Evolutionary conservation across 2,329 filamentous ascomycete genomes (phyloP).

Genomic region (Aspergillus pseudonomiae): DNA sequence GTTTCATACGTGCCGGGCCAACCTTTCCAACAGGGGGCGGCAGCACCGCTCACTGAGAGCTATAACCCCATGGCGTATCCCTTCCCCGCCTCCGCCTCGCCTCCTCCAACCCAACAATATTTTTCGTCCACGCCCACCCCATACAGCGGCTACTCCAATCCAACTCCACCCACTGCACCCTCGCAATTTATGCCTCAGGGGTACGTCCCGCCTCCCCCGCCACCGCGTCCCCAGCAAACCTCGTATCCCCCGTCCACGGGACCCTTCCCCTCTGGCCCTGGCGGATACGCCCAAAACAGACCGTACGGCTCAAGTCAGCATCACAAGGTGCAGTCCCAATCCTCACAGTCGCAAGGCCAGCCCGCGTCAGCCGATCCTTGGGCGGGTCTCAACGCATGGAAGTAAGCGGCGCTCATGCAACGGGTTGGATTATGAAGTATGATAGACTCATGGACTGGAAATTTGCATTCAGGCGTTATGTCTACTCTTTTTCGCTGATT

Average conservation of each 20-base stretch:
- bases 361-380: constrained; percentile 61
- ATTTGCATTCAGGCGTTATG: constrained; percentile 24
- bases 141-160: constrained; percentile 39
- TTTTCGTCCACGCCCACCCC: constrained; percentile 39
- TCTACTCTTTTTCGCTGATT: constrained; percentile 10
- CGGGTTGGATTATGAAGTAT: constrained; percentile 20
- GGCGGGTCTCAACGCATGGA: constrained; percentile 72
- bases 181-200: constrained; percentile 59
- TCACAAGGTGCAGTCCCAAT: constrained; percentile 42
- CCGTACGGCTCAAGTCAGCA: constrained; percentile 43
- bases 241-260: constrained; percentile 49
- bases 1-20: constrained; percentile 34
- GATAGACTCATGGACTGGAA: constrained; percentile 23
- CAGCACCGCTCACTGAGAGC: constrained; percentile 45
- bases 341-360: constrained; percentile 27
- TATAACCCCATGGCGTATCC: constrained; percentile 58
- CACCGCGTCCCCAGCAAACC: constrained; percentile 62
- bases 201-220: constrained; percentile 69
- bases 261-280: constrained; percentile 58
- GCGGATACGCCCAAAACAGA: constrained; percentile 57
- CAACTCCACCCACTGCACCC: constrained; percentile 41
- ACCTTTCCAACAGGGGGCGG: constrained; percentile 46
- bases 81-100: constrained; percentile 44
- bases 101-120: constrained; percentile 46
- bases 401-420: constrained; percentile 44